These are phyloP conservation scores for Thinopyrum elongatum DNA, from an alignment of 176 grass and related monocot genomes.

Conservation along the genomic window DNA sequence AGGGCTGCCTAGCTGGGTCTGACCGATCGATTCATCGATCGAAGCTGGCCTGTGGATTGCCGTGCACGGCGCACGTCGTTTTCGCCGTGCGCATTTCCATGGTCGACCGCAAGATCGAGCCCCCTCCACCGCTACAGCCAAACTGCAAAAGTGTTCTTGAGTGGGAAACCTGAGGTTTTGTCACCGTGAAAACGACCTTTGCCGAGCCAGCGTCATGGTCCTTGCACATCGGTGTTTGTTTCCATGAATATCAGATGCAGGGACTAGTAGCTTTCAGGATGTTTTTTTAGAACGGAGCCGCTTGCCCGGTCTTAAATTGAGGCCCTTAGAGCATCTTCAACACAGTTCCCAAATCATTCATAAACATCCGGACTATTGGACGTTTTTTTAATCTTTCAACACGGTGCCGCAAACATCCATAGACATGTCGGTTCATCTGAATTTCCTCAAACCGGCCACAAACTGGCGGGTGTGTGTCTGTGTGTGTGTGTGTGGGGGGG, in stretches of 20 bases:
- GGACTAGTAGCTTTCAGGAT: background rate
- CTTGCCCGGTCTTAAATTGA: too few species aligned
- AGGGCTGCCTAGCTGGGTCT: background rate
- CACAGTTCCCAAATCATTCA: too few species aligned
- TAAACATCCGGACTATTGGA: too few species aligned
- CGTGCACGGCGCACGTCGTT: background rate
- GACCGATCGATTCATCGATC: background rate
- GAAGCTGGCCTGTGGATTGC: background rate
- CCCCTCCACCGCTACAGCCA: background rate
- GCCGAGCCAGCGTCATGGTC: background rate
- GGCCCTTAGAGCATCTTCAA: too few species aligned
- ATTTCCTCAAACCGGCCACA: too few species aligned
- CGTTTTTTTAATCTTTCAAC: too few species aligned
- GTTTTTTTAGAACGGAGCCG: too few species aligned
- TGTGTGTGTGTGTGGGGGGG: too few species aligned
- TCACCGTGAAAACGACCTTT: background rate
- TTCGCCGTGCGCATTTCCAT: constrained; percentile 7
- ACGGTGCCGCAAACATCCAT: too few species aligned
- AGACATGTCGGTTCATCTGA: too few species aligned
- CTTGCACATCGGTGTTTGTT: background rate
- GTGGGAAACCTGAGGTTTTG: background rate
- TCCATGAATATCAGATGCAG: background rate
- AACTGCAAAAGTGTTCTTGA: background rate
- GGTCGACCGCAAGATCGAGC: background rate
- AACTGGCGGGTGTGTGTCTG: too few species aligned